These are phyloP conservation scores for Metschnikowia shivogae DNA, from an alignment of 805 yeast genomes.

Conservation along the genomic window DNA sequence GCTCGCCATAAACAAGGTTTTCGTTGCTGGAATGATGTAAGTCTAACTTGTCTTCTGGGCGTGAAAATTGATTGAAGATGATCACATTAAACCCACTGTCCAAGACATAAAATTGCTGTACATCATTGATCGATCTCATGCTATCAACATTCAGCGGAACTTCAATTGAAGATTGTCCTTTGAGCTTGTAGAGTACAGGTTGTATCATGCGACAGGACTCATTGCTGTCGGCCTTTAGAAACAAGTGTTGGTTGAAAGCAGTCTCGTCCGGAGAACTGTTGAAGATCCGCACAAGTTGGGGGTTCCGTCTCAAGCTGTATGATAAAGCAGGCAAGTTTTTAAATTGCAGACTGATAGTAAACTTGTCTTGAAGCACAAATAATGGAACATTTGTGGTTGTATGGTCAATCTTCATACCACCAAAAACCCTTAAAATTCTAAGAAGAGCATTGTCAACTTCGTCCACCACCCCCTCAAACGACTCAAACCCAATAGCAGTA, in stretches of 20 bases:
- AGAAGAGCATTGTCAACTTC: conserved; percentile 26
- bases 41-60: conserved; percentile 7
- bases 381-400: conserved; percentile 22
- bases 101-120: conserved; percentile 23
- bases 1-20: conserved; percentile 4
- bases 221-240: conserved; percentile 18
- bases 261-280: conserved; percentile 46
- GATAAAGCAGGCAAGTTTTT: conserved; percentile 27
- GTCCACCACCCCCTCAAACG: conserved; percentile 25
- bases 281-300: conserved; percentile 34
- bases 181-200: conserved; percentile 26
- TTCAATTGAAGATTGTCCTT: neutral
- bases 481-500: conserved; percentile 30
- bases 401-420: conserved; percentile 17
- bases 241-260: conserved; percentile 36
- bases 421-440: conserved; percentile 26
- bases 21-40: conserved; percentile 18
- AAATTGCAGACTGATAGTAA: conserved; percentile 26
- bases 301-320: conserved; percentile 33
- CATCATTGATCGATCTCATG: neutral
- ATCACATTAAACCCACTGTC: conserved; percentile 27
- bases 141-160: conserved; percentile 19
- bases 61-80: conserved; percentile 18
- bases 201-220: conserved; percentile 23
- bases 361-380: conserved; percentile 13